Conservation (phyloP, 2,329 filamentous ascomycete genomes). For the Alternaria ventricosa region DNA sequence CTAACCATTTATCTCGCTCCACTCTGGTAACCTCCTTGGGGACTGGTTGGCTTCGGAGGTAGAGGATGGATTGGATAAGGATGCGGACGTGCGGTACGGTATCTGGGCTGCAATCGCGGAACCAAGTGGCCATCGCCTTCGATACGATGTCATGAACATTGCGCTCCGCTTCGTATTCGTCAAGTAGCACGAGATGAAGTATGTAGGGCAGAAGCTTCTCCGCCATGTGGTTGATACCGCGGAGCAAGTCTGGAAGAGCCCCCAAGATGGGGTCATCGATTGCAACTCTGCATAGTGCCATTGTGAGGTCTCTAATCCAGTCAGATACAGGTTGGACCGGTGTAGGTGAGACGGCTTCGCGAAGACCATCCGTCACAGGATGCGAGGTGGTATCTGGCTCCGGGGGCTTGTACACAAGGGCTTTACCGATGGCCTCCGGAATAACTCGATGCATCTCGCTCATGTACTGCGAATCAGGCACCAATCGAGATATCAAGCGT, state of each 20-base stretch:
- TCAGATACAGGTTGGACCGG: constrained; percentile 26
- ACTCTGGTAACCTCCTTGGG: constrained; percentile 79
- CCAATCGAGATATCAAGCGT: constrained; percentile 37
- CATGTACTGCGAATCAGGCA: constrained; percentile 28
- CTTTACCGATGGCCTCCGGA: constrained; percentile 36
- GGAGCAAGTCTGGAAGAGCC: constrained; percentile 70
- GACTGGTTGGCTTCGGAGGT: constrained; percentile 80
- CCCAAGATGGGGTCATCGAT: constrained; percentile 71
- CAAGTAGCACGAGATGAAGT: constrained; percentile 78
- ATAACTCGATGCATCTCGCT: constrained; percentile 40
- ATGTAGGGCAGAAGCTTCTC: constrained; percentile 81
- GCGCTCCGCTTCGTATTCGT: constrained; percentile 69
- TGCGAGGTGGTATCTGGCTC: constrained; percentile 9
- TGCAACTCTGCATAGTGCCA: constrained; percentile 60
- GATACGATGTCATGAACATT: constrained; percentile 67
- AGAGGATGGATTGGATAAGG: constrained; percentile 80
- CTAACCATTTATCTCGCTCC: constrained; percentile 83
- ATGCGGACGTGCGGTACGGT: constrained; percentile 71
- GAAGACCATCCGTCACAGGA: constrained; percentile 16
- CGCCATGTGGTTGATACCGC: constrained; percentile 71
- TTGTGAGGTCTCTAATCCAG: constrained; percentile 70
- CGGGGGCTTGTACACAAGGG: constrained; percentile 33
- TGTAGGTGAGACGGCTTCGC: constrained; percentile 23
- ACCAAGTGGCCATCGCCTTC: constrained; percentile 67
- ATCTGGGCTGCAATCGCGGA: constrained; percentile 57